phyloP scores from a whole-genome alignment of 352 stramenopile species.

The Pythium aphanidermatum region DNA sequence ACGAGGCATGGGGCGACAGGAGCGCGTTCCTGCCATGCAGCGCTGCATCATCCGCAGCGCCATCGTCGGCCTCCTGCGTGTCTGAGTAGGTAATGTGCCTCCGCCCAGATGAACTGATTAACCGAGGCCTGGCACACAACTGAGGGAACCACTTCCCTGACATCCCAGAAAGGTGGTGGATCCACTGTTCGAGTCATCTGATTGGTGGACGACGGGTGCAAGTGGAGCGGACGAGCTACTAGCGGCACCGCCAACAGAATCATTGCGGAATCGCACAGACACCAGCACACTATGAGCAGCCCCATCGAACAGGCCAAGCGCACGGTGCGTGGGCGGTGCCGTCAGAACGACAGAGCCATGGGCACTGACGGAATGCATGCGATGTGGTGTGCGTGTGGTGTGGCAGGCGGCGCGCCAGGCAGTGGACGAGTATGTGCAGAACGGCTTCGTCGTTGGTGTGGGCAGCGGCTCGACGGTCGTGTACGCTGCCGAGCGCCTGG shows the following conservation, averaged over 20 bases:
- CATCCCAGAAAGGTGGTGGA: too few relatives aligned
- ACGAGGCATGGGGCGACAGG: too few relatives aligned
- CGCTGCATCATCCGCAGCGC: background rate
- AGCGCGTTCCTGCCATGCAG: background rate
- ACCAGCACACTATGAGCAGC: conserved; percentile 30
- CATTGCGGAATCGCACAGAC: too few relatives aligned
- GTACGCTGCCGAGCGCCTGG: conserved; percentile 96
- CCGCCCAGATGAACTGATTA: too few relatives aligned
- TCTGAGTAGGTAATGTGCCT: background rate
- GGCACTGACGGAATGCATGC: background rate
- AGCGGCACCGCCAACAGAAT: background rate
- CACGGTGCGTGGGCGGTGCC: conserved; percentile 32
- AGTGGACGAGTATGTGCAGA: conserved; percentile 91
- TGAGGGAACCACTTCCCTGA: too few relatives aligned
- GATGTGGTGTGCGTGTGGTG: conserved; percentile 1
- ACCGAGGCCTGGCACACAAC: too few relatives aligned
- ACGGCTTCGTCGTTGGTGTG: conserved; percentile 96
- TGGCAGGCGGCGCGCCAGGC: conserved; percentile 69
- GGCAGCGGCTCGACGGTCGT: conserved; percentile 98
- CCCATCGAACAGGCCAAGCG: conserved; percentile 71
- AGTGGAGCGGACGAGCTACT: background rate
- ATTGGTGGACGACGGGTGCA: conserved; percentile 8
- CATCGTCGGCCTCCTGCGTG: background rate
- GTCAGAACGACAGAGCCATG: background rate
- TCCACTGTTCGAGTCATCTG: conserved; percentile 4